Evolutionary conservation across 495 filamentous ascomycete species (phyloP), one percentile per base, ranked within the genome.

Genomic region (Talaromyces ruber): DNA sequence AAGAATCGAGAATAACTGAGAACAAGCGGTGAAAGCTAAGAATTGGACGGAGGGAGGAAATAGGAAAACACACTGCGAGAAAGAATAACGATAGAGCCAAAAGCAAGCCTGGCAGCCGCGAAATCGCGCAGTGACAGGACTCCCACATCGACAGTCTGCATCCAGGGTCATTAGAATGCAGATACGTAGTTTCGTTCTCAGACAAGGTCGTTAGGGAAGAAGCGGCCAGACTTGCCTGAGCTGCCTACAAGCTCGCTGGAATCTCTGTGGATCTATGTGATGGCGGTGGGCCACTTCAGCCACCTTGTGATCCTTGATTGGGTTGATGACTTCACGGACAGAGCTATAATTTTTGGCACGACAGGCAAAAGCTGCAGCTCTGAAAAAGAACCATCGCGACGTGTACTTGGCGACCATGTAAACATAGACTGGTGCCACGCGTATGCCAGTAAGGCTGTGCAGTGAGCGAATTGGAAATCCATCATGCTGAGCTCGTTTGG

Each of bases 371-470:
- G 78, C 78, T 16, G 70, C 66, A 6, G 63, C 64, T 57, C 73
- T 75, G 59, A 80, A 82, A 62, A 80, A 83, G 21, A 62, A 67
- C 78, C 79, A 83, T 53, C 81, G 76, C 32, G 66, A 74, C 11
- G 78, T 82, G 63, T 69, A 82, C 67, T 82, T 82, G 55, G 68
- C 76, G 9, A 81, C 18, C 80, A 82, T 83, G 62, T 83, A 83
- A 5, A 64, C 64, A 63, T 80, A 80, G 18, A 76, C 68, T 14
- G 65, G 54, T 16, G 63, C 34, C 59, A 73, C 62, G 28, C 67
- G 61, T 64, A 55, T 30, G 52, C 64, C 25, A 57, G 62, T 32
- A 47, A 78, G 70, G 22, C 47, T 63, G 16, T 76, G 76, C 47
- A 77, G 26, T 14, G 30, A 62, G 34, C 71, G 66, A 45, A 76